Base-by-base conservation (phyloP, 768 basidiomycete species). In the Rhizopogon salebrosus region DNA sequence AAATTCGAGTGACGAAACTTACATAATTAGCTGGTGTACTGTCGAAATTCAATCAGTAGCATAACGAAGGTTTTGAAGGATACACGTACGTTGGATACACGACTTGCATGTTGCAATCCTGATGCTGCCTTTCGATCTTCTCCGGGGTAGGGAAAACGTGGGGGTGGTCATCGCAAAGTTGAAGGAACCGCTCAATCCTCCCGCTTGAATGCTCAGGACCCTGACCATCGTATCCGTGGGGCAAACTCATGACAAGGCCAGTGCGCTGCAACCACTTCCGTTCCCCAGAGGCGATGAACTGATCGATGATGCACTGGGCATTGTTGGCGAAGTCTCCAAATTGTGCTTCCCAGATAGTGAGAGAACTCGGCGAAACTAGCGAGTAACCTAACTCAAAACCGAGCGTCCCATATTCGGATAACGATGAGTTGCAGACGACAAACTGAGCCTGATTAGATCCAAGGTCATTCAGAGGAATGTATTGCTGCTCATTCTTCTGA, bases 101-200 rank as follows among this genome's bases (percentile, higher is more conserved):
- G 59, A 99, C 88, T 73, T 98, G 97, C 92, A 98, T 92, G 68
- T 98, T 99, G 72, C 95, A 97, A 68, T 99, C 97, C 74, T 99
- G 97, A 65, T 98, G 94, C 63, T 97, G 94, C 42, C 97, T 75
- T 64, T 94, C 92, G 55, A 95, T 72, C 76, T 95, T 97, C 70
- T 95, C 84, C 1, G 80, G 80, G 0, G 84, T 84, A 1, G 95
- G 95, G 84, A 84, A 98, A 54, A 87, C 68, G 66, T 93, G 78
- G 6, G 95, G 95, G 67, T 99, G 94, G 62, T 99, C 95, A 69
- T 97, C 95, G 65, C 94, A 97, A 40, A 99, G 83, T 73, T 98
- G 97, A 59, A 99, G 74, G 84, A 98, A 99, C 27, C 97, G 82
- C 72, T 99, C 95, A 41, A 98, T 79, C 51, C 97, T 80, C 48